Evolutionary conservation across 345 rosid species (phyloP), one percentile per base, ranked within the genome.

Genomic region (Crucihimalaya himalaica): DNA sequence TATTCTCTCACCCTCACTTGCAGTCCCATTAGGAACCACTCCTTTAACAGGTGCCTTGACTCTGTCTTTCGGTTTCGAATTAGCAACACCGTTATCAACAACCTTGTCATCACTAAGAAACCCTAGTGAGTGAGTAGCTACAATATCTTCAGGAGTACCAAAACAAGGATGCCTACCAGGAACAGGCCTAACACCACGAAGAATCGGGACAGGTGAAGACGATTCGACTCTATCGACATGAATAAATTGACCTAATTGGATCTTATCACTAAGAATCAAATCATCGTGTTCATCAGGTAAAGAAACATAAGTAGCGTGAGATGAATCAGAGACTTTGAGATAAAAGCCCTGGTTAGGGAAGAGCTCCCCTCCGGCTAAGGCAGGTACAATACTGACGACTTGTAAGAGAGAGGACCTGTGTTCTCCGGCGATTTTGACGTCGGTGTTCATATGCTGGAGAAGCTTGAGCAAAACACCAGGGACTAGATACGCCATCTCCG

Each of bases 401-500:
- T 95, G 99, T 73, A 95, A 74, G 1, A 95, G 76, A 73, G 97
- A 88, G 1, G 99, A 89, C 85, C 97, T 83, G 77, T 95, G 91
- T 84, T 95, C 99, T 27, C 97, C 99, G 29, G 88, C 91, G 78
- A 95, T 91, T 79, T 92, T 95, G 71, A 95, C 89, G 83, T 92
- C 94, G n/a, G 96, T 88, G 85, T 90, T 86, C 96, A 95, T 95
- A 72, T 92, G 99, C 45, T 92, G 96, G 60, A 95, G 83, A 57
- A 95, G 97, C 88, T 95, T 95, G 75, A 95, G 88, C 7, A 95
- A 87, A 19, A 95, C 97, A 11, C 99, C 97, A 8, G 99, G 97
- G 16, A 92, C 93, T 70, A 95, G 96, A 85, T 83, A 92, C 75
- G 97, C 97, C 97, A 95, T 92, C 79, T 31, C 75, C 52, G 46